Percentiles rank a stretch among this genome's conserved stretches.
Conservation (phyloP, 257 asterid genomes). For the Solanum dulcamara region DNA sequence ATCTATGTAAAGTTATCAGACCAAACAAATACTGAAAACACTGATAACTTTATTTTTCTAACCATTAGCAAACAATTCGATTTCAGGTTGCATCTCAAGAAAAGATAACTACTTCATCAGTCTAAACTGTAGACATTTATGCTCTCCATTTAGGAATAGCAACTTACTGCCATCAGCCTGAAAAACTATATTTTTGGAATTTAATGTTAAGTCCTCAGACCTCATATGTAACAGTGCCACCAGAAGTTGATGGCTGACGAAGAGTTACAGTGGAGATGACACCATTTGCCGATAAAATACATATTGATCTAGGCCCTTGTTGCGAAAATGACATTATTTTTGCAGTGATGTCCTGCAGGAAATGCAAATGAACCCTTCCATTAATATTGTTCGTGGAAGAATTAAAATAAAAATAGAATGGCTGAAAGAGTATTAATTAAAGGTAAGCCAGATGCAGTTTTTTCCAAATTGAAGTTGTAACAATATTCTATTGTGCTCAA, state of each 20-base stretch:
- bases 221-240: conserved; percentile 75
- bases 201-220: conserved; percentile 18
- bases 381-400: not conserved
- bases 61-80: not conserved
- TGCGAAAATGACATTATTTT: conserved; percentile 48
- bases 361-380: not conserved
- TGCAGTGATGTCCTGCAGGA: conserved; percentile 58
- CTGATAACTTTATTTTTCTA: not conserved
- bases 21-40: not conserved
- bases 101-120: not conserved
- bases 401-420: not conserved
- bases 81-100: not conserved
- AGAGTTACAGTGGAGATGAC: conserved; percentile 61
- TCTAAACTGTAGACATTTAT: not conserved
- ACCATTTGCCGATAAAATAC: conserved; percentile 64
- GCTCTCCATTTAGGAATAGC: not conserved
- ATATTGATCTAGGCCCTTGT: conserved; percentile 53
- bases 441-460: not conserved
- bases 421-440: not conserved
- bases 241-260: conserved; percentile 46
- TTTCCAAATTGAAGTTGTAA: not conserved
- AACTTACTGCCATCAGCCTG: not conserved
- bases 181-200: not conserved
- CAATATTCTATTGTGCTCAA: not conserved
- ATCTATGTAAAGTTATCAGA: not conserved